Base-by-base conservation (phyloP, 768 basidiomycete species). In the Coprinopsis sp. region DNA sequence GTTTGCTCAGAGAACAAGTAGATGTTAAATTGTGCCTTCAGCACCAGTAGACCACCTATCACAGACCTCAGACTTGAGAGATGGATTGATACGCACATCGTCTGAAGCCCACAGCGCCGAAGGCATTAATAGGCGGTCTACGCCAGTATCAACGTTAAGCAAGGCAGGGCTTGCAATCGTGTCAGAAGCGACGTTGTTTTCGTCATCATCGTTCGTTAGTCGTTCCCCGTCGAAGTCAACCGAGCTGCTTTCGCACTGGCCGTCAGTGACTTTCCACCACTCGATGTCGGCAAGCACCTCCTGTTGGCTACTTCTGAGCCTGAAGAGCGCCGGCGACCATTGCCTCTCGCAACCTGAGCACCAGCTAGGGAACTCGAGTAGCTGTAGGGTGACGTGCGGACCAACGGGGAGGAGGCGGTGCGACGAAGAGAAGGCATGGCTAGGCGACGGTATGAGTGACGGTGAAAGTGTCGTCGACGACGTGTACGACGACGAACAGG, bases 221-320 rank as follows among this genome's bases (percentile, higher is more conserved):
- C 70, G 70, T 56, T 72, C 70, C 56, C 59, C 54, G 57, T 70
- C 71, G 59, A 64, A 65, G 58, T 74, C 73, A 58, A 71, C 73
- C 54, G 60, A 63, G 58, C 64, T 67, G 40, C 58, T 52, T 54
- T 73, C 71, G 65, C 71, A 74, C 67, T 91, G 87, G 52, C 84
- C 82, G 50, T 82, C 85, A 52, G 76, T 69, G 54, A 90, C 87
- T 57, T 73, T 78, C 87, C 87, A 90, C 87, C 88, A 91, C 63
- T 89, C 87, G 58, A 91, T 84, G 70, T 91, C 88, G 27, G 85
- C 87, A 51, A 91, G 74, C 55, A 91, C 85, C 86, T 76, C 60
- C 88, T 76, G 53, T 64, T 70, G 54, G 61, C 64, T 28, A 77
- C 78, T 59, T 85, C 81, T 55, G 86, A 85, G 51, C 78, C 83